A percentile compares a stretch with the other conserved stretches of the same genome.
phyloP scores from a whole-genome alignment of 2,329 filamentous ascomycete genomes.

The Teratosphaeria pseudoeucalypti region DNA sequence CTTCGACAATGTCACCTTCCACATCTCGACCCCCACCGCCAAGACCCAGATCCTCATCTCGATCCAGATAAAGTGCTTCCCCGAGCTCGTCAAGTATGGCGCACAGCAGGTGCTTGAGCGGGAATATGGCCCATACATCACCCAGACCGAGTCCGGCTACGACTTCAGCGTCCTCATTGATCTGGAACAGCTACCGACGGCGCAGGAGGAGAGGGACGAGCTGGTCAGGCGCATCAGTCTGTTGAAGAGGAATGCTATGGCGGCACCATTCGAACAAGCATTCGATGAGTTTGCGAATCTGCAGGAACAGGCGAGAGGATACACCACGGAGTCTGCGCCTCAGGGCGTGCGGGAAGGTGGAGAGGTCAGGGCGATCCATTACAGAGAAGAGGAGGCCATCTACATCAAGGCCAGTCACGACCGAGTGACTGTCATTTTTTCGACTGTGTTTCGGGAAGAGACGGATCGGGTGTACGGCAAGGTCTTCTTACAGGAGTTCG shows the following conservation, averaged over 20 bases:
- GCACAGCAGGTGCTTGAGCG: conserved; percentile 83
- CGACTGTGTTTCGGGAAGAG: conserved; percentile 94
- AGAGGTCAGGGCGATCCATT: conserved; percentile 91
- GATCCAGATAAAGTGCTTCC: conserved; percentile 88
- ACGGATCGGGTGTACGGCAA: conserved; percentile 96
- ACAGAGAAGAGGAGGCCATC: conserved; percentile 96
- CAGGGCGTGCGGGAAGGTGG: conserved; percentile 84
- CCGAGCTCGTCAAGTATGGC: conserved; percentile 84
- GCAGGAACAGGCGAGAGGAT: conserved; percentile 80
- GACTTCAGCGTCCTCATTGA: conserved; percentile 93
- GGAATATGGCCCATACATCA: conserved; percentile 90
- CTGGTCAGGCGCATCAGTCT: conserved; percentile 79
- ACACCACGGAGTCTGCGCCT: conserved; percentile 86
- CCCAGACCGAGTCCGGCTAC: conserved; percentile 77
- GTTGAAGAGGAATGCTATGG: conserved; percentile 97
- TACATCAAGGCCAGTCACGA: conserved; percentile 98
- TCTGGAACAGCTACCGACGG: conserved; percentile 71
- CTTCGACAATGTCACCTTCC: conserved; percentile 97
- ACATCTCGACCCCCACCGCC: conserved; percentile 88
- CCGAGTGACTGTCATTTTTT: conserved; percentile 97
- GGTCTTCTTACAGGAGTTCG: conserved; percentile 97
- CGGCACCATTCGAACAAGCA: conserved; percentile 92
- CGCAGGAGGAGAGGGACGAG: conserved; percentile 77
- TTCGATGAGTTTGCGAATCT: conserved; percentile 86
- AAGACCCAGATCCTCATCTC: conserved; percentile 94